phyloP scores from a whole-genome alignment of 495 filamentous ascomycete species.

The Penicillium odoratum region DNA sequence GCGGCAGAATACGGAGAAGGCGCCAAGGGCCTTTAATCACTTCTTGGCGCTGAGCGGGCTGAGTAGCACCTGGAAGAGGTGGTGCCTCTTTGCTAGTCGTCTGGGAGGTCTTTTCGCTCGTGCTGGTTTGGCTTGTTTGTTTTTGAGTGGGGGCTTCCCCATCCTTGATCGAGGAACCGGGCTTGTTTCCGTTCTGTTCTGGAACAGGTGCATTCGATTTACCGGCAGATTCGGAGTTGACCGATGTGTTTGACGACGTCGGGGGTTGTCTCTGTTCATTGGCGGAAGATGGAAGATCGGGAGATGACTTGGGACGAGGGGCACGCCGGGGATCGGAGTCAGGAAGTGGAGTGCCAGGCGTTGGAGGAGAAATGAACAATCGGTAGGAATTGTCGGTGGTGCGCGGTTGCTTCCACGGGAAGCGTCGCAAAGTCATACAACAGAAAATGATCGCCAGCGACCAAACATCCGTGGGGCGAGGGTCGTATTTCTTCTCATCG shows the following conservation, averaged over 20 bases:
- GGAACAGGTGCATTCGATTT: slow-evolving; percentile 14
- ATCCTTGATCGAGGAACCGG: slow-evolving; percentile 11
- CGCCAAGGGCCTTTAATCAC: slow-evolving; percentile 92
- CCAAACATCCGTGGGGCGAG: slow-evolving; percentile 93
- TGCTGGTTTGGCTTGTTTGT: slow-evolving; percentile 29
- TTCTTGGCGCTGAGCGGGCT: slow-evolving; percentile 56
- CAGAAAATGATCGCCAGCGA: slow-evolving; percentile 98
- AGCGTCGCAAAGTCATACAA: slow-evolving; percentile 94
- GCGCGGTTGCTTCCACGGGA: slow-evolving; percentile 96
- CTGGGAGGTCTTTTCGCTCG: slow-evolving; percentile 23
- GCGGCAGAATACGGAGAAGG: slow-evolving; percentile 83
- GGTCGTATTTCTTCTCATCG: slow-evolving; percentile 91
- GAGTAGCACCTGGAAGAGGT: slow-evolving; percentile 34
- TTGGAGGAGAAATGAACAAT: slow-evolving; percentile 80
- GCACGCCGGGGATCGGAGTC: slow-evolving; percentile 47
- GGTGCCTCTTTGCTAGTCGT: slow-evolving; percentile 54
- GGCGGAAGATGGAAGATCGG: slow-evolving; percentile 34
- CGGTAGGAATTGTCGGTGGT: slow-evolving; percentile 92
- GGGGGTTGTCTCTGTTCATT: slow-evolving; percentile 28
- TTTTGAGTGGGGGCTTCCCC: slow-evolving; percentile 23
- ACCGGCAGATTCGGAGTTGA: slow-evolving; percentile 14
- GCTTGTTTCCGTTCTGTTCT: slow-evolving; percentile 19
- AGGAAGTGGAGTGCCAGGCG: slow-evolving; percentile 47
- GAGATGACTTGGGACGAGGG: slow-evolving; percentile 35
- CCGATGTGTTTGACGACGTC: slow-evolving; percentile 14